A percentile compares a stretch with the other conserved stretches of the same genome.
Conservation (phyloP, 139 green algal species). For the Chlamydomonas schloesseri region DNA sequence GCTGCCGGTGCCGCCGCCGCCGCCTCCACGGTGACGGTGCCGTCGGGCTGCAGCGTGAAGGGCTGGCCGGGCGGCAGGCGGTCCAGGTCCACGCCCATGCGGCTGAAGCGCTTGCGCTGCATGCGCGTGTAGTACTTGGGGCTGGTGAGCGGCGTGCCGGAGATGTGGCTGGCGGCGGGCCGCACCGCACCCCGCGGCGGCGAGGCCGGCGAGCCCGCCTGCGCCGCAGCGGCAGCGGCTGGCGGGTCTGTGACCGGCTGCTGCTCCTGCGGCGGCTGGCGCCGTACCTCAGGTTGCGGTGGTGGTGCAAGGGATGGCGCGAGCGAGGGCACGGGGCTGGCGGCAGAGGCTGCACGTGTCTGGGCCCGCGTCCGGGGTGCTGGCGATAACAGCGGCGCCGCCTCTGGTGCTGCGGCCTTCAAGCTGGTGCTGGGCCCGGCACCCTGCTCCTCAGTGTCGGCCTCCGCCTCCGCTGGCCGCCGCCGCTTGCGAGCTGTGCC, state of each 20-base stretch:
- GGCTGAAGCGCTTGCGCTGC: constrained; percentile 1
- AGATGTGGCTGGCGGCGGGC: not conserved
- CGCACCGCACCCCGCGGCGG: too few relatives aligned
- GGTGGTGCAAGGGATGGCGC: not conserved
- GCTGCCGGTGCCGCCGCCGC: not conserved
- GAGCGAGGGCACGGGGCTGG: not conserved
- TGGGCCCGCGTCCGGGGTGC: too few relatives aligned
- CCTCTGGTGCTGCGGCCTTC: too few relatives aligned
- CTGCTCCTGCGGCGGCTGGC: not conserved
- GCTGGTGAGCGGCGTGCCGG: constrained; percentile 19
- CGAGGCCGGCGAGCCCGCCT: not conserved
- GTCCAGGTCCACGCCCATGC: constrained; percentile 13
- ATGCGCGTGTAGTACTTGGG: constrained; percentile 27
- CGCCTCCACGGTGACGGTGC: not conserved
- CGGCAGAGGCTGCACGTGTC: not conserved
- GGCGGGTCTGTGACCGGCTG: not conserved
- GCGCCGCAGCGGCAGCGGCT: not conserved
- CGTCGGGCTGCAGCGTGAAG: not conserved
- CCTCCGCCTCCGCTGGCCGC: not conserved
- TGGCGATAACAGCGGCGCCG: too few relatives aligned
- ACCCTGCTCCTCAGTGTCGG: not conserved
- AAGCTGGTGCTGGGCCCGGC: too few relatives aligned
- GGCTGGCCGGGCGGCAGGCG: not conserved
- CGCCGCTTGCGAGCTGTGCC: not conserved
- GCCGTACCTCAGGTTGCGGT: too few relatives aligned